Base-by-base conservation (phyloP, 805 yeast species). In the Candida nonsorbophila region DNA sequence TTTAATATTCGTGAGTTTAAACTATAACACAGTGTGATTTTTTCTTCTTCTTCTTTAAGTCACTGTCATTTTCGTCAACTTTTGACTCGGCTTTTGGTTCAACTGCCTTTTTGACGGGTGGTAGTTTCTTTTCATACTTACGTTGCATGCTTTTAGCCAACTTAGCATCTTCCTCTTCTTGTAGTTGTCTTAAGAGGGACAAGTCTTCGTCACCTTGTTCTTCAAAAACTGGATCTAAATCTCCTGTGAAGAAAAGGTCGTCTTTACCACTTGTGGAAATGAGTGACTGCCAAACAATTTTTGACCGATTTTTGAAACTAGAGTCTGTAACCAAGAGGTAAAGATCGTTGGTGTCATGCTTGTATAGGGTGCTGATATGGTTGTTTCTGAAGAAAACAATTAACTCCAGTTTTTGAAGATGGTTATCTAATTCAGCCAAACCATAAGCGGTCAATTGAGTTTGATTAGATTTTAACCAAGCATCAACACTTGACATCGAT, bases 321-420 rank as follows among this genome's bases (percentile, higher is more conserved):
- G 67, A 59, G 48, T 92, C 96, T 1, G 92, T 84, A 3, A 84
- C 79, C 16, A 90, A 61, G 4, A 74, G 54, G 47, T 73, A 86
- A 18, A 90, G 59, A 22, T 54, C 67, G 24, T 47, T 42, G 31
- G 67, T 66, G 16, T 63, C 64, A 14, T 52, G 51, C 45, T 78
- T 79, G 42, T 65, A 71, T 7, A 88, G 49, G 0, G 96, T 85
- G 39, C 72, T 72, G 55, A 84, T 90, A 52, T 87, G 96, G 52
- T 92, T 88, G 54, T 92, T 90, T 47, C 97, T 69, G 61, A 88
- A 92, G 37, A 90, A 72, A 0, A 90, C 76, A 1, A 79, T 73
- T 32, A 79, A 66, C 5, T 78, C 69, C 23, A 77, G 77, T 10
- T 69, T 66, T 1, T 53, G 47, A 16, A 84, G 49, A 3, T 64